Base-by-base conservation (phyloP, 345 rosid genomes). In the Syzygium grande region DNA sequence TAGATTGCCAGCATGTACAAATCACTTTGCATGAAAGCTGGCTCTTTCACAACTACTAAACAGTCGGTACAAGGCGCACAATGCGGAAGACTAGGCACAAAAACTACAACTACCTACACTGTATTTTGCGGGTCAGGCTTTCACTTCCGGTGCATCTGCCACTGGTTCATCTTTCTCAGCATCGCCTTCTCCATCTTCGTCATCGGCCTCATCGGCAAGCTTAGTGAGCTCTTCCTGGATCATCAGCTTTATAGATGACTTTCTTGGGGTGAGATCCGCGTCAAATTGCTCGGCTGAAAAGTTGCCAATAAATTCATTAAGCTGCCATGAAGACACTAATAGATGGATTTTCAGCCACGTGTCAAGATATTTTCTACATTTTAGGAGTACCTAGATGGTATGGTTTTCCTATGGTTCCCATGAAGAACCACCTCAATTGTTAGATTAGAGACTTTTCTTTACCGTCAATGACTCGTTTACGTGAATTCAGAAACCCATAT, bases 201-300 rank as follows among this genome's bases (percentile, higher is more conserved):
- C 94, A 4, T 94, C 98, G 3, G 88, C 96, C 79, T 93, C 98
- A 19, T 95, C 96, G 9, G 98, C 98, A 89, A 97, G 88, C 92
- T 96, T 97, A 19, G 97, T 93, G 58, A 97, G 99, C 93, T 97
- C 99, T 30, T 93, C 97, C 89, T 96, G 99, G 87, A 97, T 96
- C 93, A 96, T 93, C 77, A 89, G 46, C 93, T 97, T 97, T 91
- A 97, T 93, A 8, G 93, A 90, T 63, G 98, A 89, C 91, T 94
- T 97, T 88, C 93, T 95, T 21, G 91, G 87, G n/a, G 92, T 87
- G 61, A 96, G 95, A 89, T 94, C 93, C 1, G 86, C 86, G 3
- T 90, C 89, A 59, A 92, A 97, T 87, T 54, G 92, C 73, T 41
- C 3, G 65, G 91, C 99, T 97, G 98, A 88, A 91, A 93, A 87